Evolutionary conservation across 805 yeast species (phyloP), one percentile per base, ranked within the genome.

Genomic region (Suhomyces emberorum): DNA sequence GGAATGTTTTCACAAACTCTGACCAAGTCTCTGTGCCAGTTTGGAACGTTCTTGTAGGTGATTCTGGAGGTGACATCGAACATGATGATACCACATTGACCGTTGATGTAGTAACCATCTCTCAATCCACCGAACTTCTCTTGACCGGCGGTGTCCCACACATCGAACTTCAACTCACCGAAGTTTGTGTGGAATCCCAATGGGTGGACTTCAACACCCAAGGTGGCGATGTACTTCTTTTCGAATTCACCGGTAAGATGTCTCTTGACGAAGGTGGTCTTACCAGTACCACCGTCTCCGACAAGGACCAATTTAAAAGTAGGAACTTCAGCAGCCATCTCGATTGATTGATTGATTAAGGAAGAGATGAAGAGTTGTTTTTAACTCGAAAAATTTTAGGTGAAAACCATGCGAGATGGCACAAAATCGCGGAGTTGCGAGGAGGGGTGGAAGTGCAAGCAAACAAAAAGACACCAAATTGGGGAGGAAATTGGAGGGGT

Each of bases 211-310:
- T 93, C 99, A 49, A 93, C 99, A 78, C 98, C 98, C 62, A 91
- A 85, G 42, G 98, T 93, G 63, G 98, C 99, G 69, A 85, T 88
- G 77, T 93, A 93, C 72, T 89, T 89, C 77, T 93, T 93, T 74
- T 93, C 98, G 65, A 93, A 93, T 70, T 93, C 99, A 75, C 98
- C 96, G 49, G 98, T 91, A 71, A 89, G 81, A 73, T 93, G 99
- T 79, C 99, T 89, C 79, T 95, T 93, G 69, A 93, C 99, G 58
- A 93, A 93, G 42, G 99, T 93, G 77, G 99, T 93, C 83, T 93
- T 93, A 76, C 99, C 99, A 70, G 98, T 93, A 81, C 99, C 99
- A 79, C 99, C 99, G 66, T 93, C 99, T 68, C 99, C 99, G 72
- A 93, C 98, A 61, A 93, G 82, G 59, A 93, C 99, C 69, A 93